phyloP scores from a whole-genome alignment of 345 rosid genomes.

The Populus davidiana region DNA sequence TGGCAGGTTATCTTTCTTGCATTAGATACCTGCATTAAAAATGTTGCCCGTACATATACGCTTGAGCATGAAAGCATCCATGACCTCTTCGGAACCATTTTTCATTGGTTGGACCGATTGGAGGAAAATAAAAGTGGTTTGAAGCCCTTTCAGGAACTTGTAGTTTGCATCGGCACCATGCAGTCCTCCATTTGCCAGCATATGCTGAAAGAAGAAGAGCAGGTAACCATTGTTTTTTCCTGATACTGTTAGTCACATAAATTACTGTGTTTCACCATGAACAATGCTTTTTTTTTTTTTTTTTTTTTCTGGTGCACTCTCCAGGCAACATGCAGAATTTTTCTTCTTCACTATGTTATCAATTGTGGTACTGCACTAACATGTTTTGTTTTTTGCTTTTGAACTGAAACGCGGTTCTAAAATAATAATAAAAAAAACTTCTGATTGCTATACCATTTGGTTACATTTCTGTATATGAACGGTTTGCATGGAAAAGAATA shows the following conservation, averaged over 20 bases:
- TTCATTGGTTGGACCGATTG: slow-evolving; percentile 37
- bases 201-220: slow-evolving; percentile 79
- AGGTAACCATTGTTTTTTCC: slow-evolving; percentile 35
- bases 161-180: slow-evolving; percentile 43
- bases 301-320: neutral
- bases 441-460: too few species aligned
- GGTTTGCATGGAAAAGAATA: too few species aligned
- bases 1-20: slow-evolving; percentile 67
- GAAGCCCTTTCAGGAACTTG: slow-evolving; percentile 46
- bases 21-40: slow-evolving; percentile 47
- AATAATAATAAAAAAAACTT: too few species aligned
- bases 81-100: slow-evolving; percentile 43
- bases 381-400: neutral
- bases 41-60: slow-evolving; percentile 55
- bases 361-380: neutral
- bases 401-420: neutral
- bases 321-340: too few species aligned
- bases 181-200: slow-evolving; percentile 59
- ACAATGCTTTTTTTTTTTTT: neutral
- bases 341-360: neutral
- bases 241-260: neutral
- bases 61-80: slow-evolving; percentile 67
- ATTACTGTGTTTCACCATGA: neutral
- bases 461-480: too few species aligned
- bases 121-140: slow-evolving; percentile 26